Evolutionary conservation across 805 yeast species (phyloP).

Genomic region (Tetrapisispora nanseiensis): DNA sequence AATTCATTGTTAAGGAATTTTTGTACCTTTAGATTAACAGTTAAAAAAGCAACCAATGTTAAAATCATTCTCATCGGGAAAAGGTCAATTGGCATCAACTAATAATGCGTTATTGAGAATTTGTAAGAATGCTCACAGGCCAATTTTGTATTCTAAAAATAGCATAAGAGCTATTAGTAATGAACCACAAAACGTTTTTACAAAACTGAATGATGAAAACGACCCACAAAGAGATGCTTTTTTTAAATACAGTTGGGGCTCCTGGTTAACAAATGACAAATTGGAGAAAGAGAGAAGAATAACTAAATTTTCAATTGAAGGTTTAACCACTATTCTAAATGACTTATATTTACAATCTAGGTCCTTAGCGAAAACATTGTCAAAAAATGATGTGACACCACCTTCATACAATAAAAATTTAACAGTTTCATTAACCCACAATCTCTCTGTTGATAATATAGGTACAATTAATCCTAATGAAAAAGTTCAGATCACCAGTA

Average conservation of each 20-base stretch:
- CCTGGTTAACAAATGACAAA: slow-evolving; percentile 79
- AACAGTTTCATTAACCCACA: slow-evolving; percentile 39
- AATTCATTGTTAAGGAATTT: too few species aligned
- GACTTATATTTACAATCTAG: slow-evolving; percentile 34
- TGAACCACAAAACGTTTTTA: slow-evolving; percentile 33
- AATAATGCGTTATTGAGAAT: too few species aligned
- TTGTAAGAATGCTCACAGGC: neutral
- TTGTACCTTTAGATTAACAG: neutral
- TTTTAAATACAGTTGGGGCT: slow-evolving; percentile 89
- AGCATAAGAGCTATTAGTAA: slow-evolving; percentile 22
- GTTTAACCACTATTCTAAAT: slow-evolving; percentile 47
- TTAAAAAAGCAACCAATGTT: too few species aligned
- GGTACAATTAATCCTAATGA: slow-evolving; percentile 39
- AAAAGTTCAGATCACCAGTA: slow-evolving; percentile 46
- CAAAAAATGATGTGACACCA: slow-evolving; percentile 22
- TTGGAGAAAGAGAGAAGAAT: slow-evolving; percentile 64
- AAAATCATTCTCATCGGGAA: neutral
- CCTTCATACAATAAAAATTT: slow-evolving; percentile 35
- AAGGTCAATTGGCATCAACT: neutral
- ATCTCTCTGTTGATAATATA: slow-evolving; percentile 34
- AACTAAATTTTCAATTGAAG: slow-evolving; percentile 75
- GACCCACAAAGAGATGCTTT: slow-evolving; percentile 65
- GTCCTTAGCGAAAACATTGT: slow-evolving; percentile 22
- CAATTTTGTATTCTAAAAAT: neutral
- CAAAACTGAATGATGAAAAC: slow-evolving; percentile 47